Percentiles rank a stretch among this genome's conserved stretches.
Evolutionary conservation across 371 early-diverging fungal species (phyloP).

Genomic region (Mucor ambiguus): DNA sequence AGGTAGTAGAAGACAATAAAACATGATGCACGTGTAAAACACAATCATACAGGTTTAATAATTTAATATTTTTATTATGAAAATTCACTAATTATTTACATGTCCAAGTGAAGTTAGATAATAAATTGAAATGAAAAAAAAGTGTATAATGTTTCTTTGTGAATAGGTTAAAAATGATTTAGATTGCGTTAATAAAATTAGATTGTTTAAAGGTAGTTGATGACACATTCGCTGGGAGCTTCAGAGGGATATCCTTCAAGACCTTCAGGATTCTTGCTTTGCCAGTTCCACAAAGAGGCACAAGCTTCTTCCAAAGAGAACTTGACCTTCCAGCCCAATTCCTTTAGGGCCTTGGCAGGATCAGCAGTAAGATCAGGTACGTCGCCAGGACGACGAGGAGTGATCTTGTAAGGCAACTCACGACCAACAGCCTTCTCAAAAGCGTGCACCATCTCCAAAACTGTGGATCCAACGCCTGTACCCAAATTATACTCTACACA

Average conservation of each 20-base stretch:
- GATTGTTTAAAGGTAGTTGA: constrained; percentile 33
- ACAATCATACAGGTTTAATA: too few species aligned
- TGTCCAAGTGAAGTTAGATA: background rate
- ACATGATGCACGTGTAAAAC: too few species aligned
- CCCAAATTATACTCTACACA: constrained; percentile 87
- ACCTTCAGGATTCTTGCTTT: constrained; percentile 71
- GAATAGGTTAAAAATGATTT: background rate
- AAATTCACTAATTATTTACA: background rate
- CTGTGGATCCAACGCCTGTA: constrained; percentile 84
- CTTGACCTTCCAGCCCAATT: constrained; percentile 77
- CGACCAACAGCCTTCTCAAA: constrained; percentile 74
- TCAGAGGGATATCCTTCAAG: constrained; percentile 49
- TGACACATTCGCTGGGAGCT: constrained; percentile 41
- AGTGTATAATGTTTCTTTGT: background rate
- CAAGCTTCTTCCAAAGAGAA: constrained; percentile 76
- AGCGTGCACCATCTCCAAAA: constrained; percentile 84
- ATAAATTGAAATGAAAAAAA: background rate
- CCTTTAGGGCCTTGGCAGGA: constrained; percentile 67
- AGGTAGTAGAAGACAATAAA: too few species aligned
- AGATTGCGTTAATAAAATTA: background rate
- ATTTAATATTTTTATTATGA: background rate
- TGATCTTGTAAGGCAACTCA: constrained; percentile 65
- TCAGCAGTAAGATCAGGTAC: constrained; percentile 83
- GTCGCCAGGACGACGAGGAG: constrained; percentile 83
- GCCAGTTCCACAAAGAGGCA: constrained; percentile 86